Base-by-base conservation (phyloP, 208 protist genomes). In the Naegleria lovaniensis region DNA sequence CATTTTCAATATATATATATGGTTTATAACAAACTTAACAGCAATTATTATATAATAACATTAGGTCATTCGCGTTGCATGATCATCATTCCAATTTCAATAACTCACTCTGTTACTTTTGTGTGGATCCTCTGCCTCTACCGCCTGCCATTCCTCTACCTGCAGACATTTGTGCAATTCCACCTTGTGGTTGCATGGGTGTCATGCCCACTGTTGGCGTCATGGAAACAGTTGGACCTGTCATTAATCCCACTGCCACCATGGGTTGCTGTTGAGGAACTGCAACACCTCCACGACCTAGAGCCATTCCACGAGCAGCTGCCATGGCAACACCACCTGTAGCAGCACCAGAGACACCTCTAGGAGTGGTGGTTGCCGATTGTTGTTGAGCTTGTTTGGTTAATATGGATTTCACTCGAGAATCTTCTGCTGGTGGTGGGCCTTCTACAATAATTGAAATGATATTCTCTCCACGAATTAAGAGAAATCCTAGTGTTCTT, bases 401-500 rank as follows among this genome's bases (percentile, higher is more conserved):
- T 4, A 93, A 29, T 67, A 90, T 89, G 25, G 79, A 67, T 67
- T 90, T 38, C 22, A 48, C 22, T 38, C 83, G 84, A 84, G 90
- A 22, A 93, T 89, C 93, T 55, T 94, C 92, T 39, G 90, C 76
- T 38, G 95, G 94, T 87, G 96, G 96, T n/a, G 95, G 95, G 40
- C 94, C 95, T 85, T 97, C 96, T 7, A 96, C 93, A 15, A 93
- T 93, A 89, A 98, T 55, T 3, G 95, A 96, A 25, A 98, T 92
- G 7, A 98, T 93, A 85, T 85, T 95, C 90, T 98, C 96, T 75
- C 96, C 96, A 55, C 96, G 94, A 19, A 98, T 85, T 25, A 98
- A 88, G 25, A 97, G 83, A 25, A 98, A 91, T 58, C 96, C 96
- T 0, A 98, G 90, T 41, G 92, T 92, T 84, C 96, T 92, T 90